Percentiles rank a stretch among this genome's conserved stretches.
Conservation (phyloP, 805 yeast genomes). For the Candida stauntonica region DNA sequence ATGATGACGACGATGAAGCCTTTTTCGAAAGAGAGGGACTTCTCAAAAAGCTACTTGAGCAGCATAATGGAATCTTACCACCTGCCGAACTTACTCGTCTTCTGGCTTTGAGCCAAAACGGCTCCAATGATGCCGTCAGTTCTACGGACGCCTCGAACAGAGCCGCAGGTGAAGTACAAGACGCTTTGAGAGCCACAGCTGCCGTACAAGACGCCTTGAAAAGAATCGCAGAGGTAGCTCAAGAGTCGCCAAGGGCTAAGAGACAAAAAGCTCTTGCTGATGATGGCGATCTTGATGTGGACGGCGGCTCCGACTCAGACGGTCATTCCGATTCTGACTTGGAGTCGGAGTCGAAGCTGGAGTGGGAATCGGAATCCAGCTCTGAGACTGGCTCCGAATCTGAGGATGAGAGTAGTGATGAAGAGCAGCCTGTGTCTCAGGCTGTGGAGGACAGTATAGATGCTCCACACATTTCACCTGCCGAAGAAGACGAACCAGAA, state of each 20-base stretch:
- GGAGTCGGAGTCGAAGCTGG: background rate
- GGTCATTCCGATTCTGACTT: constrained; percentile 1
- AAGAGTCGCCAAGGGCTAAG: constrained; percentile 11
- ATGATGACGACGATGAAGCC: constrained; percentile 45
- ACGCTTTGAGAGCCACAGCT: no score
- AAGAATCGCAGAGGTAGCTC: constrained; percentile 2
- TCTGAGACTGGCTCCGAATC: constrained; percentile 7
- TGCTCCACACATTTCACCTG: background rate
- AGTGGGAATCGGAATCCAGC: constrained; percentile 2
- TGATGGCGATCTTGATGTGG: constrained; percentile 1
- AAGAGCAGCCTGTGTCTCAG: background rate
- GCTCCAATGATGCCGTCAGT: background rate
- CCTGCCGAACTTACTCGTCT: constrained; percentile 9
- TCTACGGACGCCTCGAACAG: no score
- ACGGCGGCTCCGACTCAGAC: constrained; percentile 2
- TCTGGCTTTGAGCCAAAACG: background rate
- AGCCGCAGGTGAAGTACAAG: no score
- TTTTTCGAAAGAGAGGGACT: constrained; percentile 56
- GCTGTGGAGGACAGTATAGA: background rate
- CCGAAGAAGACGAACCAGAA: constrained; percentile 1
- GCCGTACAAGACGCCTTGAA: no score
- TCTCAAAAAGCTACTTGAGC: constrained; percentile 34
- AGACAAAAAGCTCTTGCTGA: constrained; percentile 6
- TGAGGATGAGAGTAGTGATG: no score
- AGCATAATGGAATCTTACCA: constrained; percentile 15